These are phyloP conservation scores for Botrytis squamosa DNA, from an alignment of 2,329 filamentous ascomycete genomes.

Conservation along the genomic window DNA sequence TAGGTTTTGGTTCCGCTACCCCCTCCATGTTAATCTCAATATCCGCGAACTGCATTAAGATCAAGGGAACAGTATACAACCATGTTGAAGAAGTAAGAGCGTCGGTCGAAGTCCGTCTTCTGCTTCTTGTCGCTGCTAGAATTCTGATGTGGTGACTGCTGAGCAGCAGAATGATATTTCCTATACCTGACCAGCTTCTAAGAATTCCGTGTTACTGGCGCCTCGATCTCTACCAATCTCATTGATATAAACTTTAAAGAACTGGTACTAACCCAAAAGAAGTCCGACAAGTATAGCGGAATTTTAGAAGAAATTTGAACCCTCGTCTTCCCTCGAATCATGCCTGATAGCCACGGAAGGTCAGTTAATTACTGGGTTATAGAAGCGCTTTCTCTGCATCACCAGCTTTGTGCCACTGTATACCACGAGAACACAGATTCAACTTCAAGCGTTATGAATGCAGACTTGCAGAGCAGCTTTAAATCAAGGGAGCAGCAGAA, in stretches of 20 bases:
- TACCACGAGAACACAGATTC: neutral
- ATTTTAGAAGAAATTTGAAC: neutral
- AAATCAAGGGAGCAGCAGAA: neutral
- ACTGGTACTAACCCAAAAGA: neutral
- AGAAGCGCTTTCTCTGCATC: neutral
- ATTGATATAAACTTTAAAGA: neutral
- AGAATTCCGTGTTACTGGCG: neutral
- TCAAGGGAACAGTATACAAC: too few species aligned
- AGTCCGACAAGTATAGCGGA: neutral
- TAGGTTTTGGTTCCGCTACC: too few species aligned
- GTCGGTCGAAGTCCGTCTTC: neutral
- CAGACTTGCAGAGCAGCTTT: neutral
- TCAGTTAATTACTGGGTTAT: neutral
- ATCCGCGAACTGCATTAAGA: neutral
- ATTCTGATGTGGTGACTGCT: neutral
- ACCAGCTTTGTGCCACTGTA: neutral
- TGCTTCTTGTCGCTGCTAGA: neutral
- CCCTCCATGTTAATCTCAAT: neutral
- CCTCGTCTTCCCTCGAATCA: neutral
- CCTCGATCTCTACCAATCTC: neutral
- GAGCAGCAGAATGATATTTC: neutral
- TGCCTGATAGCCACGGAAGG: neutral
- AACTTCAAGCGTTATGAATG: neutral
- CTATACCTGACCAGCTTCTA: neutral
- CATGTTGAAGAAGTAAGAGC: neutral